A percentile compares a stretch with the other conserved stretches of the same genome.
Evolutionary conservation across 2,329 filamentous ascomycete species (phyloP).

Genomic region (Ustilaginoidea virens): DNA sequence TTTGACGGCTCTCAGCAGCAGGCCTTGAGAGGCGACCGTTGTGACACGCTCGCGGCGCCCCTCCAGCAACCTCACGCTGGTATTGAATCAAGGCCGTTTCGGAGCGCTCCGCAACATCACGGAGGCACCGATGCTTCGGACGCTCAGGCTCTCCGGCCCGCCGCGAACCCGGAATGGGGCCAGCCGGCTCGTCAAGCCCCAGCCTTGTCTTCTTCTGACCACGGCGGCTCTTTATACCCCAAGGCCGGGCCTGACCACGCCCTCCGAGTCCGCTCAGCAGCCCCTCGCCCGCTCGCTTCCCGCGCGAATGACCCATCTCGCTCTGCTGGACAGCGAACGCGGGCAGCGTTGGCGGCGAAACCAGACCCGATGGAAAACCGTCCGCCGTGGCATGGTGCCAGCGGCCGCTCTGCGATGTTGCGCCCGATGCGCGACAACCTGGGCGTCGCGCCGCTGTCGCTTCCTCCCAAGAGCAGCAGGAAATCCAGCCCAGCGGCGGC

Average conservation of each 20-base stretch:
- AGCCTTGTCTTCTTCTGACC: no score
- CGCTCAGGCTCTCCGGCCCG: no score
- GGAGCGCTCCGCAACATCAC: no score
- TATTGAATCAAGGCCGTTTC: no score
- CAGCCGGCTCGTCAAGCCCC: no score
- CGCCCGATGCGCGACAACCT: conserved; percentile 47
- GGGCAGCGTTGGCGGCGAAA: conserved; percentile 19
- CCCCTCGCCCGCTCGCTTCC: no score
- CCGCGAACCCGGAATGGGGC: no score
- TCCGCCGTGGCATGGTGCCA: conserved; percentile 58
- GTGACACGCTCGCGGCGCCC: conserved; percentile 6
- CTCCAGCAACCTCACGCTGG: conserved; percentile 5
- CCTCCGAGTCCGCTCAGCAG: no score
- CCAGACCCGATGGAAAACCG: conserved; percentile 24
- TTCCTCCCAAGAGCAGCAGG: conserved; percentile 36
- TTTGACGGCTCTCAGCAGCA: conserved; percentile 19
- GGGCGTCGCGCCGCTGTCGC: conserved; percentile 37
- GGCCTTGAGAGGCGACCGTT: conserved; percentile 6
- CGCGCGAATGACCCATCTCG: conserved; percentile 12
- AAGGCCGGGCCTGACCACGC: no score
- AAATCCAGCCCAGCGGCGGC: conserved; percentile 13
- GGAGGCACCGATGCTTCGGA: no score
- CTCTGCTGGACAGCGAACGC: conserved; percentile 19
- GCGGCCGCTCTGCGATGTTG: conserved; percentile 49
- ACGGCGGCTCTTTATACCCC: no score